phyloP scores from a whole-genome alignment of 75 land plant genomes.

The Pinus taeda region DNA sequence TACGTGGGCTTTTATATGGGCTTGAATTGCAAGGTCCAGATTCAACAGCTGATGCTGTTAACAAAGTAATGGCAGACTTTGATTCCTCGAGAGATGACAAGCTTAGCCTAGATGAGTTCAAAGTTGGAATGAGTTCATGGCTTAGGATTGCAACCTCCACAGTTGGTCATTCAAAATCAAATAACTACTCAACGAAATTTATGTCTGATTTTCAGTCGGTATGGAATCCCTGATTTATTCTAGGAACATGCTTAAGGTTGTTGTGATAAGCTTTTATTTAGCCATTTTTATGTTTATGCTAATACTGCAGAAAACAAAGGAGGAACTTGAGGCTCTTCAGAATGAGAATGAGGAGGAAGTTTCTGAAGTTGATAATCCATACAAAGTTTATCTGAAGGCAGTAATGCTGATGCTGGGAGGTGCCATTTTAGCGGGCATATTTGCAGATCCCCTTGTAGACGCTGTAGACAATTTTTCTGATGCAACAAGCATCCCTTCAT shows the following conservation, averaged over 20 bases:
- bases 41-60: slow-evolving; percentile 11
- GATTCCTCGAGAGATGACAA: slow-evolving; percentile 19
- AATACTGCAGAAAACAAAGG: slow-evolving; percentile 18
- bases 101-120: slow-evolving; percentile 35
- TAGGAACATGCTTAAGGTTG: not conserved
- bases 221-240: slow-evolving; percentile 8
- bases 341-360: slow-evolving; percentile 41
- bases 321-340: slow-evolving; percentile 20
- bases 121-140: slow-evolving; percentile 42
- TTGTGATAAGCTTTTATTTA: not conserved
- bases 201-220: slow-evolving; percentile 17
- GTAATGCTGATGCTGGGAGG: slow-evolving; percentile 65
- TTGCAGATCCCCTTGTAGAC: slow-evolving; percentile 95
- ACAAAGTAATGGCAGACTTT: slow-evolving; percentile 27
- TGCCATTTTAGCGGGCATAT: slow-evolving; percentile 69
- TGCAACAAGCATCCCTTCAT: slow-evolving; percentile 84
- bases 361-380: slow-evolving; percentile 34
- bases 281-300: not conserved
- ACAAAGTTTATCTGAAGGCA: slow-evolving; percentile 43
- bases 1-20: slow-evolving; percentile 35
- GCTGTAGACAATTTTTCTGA: slow-evolving; percentile 80
- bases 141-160: slow-evolving; percentile 12
- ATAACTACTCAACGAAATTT: slow-evolving; percentile 12
- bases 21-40: slow-evolving; percentile 34
- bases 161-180: slow-evolving; percentile 10